These are phyloP conservation scores for Penicillium goetzii DNA, from an alignment of 495 filamentous ascomycete genomes.

Conservation along the genomic window DNA sequence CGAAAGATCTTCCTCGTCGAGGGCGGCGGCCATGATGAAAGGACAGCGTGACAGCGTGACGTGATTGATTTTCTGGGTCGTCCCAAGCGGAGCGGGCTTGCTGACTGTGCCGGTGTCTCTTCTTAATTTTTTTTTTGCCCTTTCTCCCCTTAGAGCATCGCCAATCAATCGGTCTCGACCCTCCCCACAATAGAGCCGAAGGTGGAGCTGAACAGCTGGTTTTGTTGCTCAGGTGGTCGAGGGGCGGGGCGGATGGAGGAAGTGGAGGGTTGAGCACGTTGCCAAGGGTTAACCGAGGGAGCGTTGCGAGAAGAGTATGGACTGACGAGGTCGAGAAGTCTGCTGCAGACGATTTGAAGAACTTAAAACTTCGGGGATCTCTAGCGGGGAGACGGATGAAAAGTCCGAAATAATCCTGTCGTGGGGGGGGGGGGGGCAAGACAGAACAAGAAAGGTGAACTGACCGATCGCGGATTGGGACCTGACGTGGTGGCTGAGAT, in stretches of 20 bases:
- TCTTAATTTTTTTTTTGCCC: conserved; percentile 21
- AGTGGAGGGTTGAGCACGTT: conserved; percentile 6
- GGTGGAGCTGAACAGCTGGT: conserved; percentile 34
- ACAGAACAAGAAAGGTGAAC: not conserved
- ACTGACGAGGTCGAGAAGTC: too few species aligned
- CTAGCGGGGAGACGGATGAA: not conserved
- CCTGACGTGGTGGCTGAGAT: conserved; percentile 3
- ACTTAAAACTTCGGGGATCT: not conserved
- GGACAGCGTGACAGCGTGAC: conserved; percentile 51
- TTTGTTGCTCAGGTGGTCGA: conserved; percentile 20
- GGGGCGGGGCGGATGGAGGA: conserved; percentile 26
- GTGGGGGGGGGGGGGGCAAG: not conserved
- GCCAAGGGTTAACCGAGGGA: conserved; percentile 16
- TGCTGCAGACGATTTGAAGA: not conserved
- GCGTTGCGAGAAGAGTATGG: not conserved
- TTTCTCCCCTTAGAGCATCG: conserved; percentile 31
- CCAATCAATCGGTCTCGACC: conserved; percentile 38
- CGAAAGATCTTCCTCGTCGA: conserved; percentile 90
- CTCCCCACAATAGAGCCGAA: conserved; percentile 38
- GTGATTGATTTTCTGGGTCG: conserved; percentile 46
- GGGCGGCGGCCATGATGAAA: conserved; percentile 54
- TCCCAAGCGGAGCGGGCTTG: conserved; percentile 27
- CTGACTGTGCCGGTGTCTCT: conserved; percentile 28
- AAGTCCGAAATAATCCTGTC: not conserved
- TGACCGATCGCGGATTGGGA: not conserved